A percentile compares a stretch with the other conserved stretches of the same genome.
phyloP scores from a whole-genome alignment of 495 filamentous ascomycete genomes.

The Umbilicaria muhlenbergii region DNA sequence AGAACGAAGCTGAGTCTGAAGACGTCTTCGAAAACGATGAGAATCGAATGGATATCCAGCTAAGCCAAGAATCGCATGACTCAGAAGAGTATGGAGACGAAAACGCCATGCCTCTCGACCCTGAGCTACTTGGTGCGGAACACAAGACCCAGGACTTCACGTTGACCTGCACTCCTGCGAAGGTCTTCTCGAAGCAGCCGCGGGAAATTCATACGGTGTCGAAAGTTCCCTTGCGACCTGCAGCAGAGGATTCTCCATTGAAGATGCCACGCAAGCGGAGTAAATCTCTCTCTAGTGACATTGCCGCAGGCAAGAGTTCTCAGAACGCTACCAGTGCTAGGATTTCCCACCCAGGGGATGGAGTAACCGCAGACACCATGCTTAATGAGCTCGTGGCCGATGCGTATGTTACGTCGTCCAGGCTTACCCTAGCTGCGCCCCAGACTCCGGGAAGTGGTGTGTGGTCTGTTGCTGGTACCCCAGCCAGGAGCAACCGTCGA shows the following conservation, averaged over 20 bases:
- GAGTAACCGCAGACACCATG: not conserved
- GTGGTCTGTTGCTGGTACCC: slow-evolving; percentile 38
- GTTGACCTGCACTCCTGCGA: slow-evolving; percentile 14
- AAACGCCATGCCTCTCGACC: slow-evolving; percentile 39
- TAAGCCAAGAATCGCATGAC: slow-evolving; percentile 28
- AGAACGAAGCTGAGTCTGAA: slow-evolving; percentile 16
- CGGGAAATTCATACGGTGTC: slow-evolving; percentile 51
- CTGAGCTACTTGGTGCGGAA: slow-evolving; percentile 19
- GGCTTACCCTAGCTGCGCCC: slow-evolving; percentile 3
- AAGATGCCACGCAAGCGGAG: slow-evolving; percentile 41
- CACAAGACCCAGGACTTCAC: slow-evolving; percentile 8
- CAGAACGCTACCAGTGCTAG: not conserved
- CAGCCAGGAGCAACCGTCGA: slow-evolving; percentile 35
- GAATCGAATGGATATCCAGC: slow-evolving; percentile 3
- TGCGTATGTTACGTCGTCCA: not conserved
- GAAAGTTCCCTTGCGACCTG: slow-evolving; percentile 60
- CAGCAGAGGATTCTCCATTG: slow-evolving; percentile 43
- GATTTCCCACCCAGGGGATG: slow-evolving; percentile 1
- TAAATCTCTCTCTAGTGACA: slow-evolving; percentile 24
- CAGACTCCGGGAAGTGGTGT: slow-evolving; percentile 12
- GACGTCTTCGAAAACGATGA: slow-evolving; percentile 21
- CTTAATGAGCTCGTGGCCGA: not conserved
- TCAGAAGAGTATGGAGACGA: slow-evolving; percentile 50
- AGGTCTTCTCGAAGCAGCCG: slow-evolving; percentile 20
- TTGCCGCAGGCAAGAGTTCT: slow-evolving; percentile 13